Base-by-base conservation (phyloP, 352 stramenopile genomes). In the Phytophthora nicotianae region DNA sequence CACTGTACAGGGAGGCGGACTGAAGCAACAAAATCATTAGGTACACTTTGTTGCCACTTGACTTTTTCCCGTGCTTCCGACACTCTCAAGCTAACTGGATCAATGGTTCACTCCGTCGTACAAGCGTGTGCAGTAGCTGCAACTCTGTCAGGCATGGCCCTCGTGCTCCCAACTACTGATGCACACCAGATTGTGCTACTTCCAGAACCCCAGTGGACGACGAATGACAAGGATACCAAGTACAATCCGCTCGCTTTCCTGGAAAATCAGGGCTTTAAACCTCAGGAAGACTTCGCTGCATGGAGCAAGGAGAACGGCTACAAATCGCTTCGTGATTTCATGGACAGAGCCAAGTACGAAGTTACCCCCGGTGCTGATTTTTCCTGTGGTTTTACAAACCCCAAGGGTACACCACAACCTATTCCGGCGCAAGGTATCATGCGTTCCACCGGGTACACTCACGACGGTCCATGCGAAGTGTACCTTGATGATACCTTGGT, bases 161-260 rank as follows among this genome's bases (percentile, higher is more conserved):
- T 76, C 19, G 52, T 71, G 5, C 50, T 47, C 1, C 26, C 66
- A 0, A 50, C 41, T 4, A 49, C 60, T 5, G 57, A 78, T 16
- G 74, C 70, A 3, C 74, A 82, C 51, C 61, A 75, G 46, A 63
- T 70, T 35, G 59, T 82, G 35, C 68, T 75, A 7, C 53, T 74
- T 2, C 74, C 74, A 14, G 48, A 64, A 19, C 63, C 68, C 8
- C 64, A 58, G 33, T 80, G 56, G 48, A 80, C 61, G 5, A 66
- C 69, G 4, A 45, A 62, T 1, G 61, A 72, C 13, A 62, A 58
- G 26, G 66, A 72, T 10, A 68, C 62, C 43, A 68, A 76, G 63
- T 76, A 74, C 61, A 73, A 78, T 26, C 75, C 75, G 2, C 48
- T 81, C 10, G 74, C 70, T 4, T 82, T 83, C 57, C 73, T 84